These are phyloP conservation scores for Arthromyces matolae DNA, from an alignment of 768 basidiomycete species.

Conservation along the genomic window DNA sequence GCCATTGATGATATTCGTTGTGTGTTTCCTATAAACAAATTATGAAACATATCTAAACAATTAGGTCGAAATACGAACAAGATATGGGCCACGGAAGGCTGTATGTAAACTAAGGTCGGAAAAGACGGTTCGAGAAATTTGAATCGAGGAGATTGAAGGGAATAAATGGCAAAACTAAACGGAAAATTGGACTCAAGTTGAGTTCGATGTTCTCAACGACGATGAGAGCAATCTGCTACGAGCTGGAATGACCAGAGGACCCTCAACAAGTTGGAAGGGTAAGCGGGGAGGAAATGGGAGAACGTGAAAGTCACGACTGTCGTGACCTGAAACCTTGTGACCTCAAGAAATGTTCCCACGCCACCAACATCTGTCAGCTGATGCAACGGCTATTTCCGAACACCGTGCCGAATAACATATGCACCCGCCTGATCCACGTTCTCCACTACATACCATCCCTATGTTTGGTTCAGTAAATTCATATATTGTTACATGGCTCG, in stretches of 20 bases:
- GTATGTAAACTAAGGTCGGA: background rate
- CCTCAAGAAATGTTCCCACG: constrained; percentile 24
- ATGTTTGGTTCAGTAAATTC: background rate
- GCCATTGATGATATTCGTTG: constrained; percentile 27
- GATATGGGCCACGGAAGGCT: background rate
- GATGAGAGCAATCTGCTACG: background rate
- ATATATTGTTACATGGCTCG: constrained; percentile 9
- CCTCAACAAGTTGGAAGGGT: constrained; percentile 9
- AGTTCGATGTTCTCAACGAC: background rate
- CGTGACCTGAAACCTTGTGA: constrained; percentile 29
- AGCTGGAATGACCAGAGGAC: constrained; percentile 3
- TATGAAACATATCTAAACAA: background rate
- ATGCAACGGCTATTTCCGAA: constrained; percentile 5
- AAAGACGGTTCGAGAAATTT: constrained; percentile 1
- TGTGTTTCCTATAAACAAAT: background rate
- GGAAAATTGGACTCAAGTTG: background rate
- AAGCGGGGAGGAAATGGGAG: constrained; percentile 18
- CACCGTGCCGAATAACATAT: background rate
- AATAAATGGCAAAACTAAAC: background rate
- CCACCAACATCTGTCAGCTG: constrained; percentile 19
- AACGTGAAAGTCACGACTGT: constrained; percentile 30
- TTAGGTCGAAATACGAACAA: constrained; percentile 2
- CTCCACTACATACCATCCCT: no score
- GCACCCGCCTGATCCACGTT: no score
- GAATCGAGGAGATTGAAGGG: background rate